Percentiles rank a stretch among this genome's conserved stretches.
Evolutionary conservation across 2,329 filamentous ascomycete species (phyloP).

Genomic region (Colletotrichum musicola): DNA sequence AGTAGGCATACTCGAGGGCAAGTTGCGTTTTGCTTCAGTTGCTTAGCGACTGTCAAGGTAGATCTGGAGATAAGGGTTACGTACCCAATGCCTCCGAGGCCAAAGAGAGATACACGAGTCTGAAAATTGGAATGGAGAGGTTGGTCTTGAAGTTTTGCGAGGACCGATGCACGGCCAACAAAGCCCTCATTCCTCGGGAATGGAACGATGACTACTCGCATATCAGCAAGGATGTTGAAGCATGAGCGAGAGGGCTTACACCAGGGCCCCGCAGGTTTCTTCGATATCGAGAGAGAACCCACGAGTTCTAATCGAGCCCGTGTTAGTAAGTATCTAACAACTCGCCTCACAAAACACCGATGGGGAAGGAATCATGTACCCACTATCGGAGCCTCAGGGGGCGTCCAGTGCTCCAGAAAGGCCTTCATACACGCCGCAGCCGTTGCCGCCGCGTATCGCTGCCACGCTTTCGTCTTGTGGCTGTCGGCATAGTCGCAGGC

Average conservation of each 20-base stretch:
- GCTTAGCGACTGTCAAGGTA: constrained; percentile 14
- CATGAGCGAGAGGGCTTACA: neutral
- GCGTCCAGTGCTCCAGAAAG: constrained; percentile 5
- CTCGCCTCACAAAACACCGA: neutral
- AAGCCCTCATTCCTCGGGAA: constrained; percentile 36
- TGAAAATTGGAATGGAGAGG: constrained; percentile 1
- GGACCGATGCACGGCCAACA: constrained; percentile 29
- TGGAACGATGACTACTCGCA: constrained; percentile 35
- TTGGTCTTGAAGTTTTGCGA: constrained; percentile 24
- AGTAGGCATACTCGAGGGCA: constrained; percentile 46
- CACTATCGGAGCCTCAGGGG: neutral
- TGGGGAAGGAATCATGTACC: neutral
- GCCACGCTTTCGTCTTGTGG: constrained; percentile 47
- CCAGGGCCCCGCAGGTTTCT: neutral
- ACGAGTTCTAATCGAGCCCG: neutral
- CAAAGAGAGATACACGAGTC: constrained; percentile 38
- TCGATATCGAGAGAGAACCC: neutral
- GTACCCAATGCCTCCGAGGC: constrained; percentile 46
- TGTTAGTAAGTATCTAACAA: neutral
- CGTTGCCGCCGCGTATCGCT: constrained; percentile 36
- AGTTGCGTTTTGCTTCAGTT: constrained; percentile 48
- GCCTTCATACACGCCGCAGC: constrained; percentile 37
- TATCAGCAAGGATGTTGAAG: neutral
- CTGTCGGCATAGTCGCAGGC: constrained; percentile 54
- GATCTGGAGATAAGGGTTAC: neutral